Evolutionary conservation across 495 filamentous ascomycete genomes (phyloP), one percentile per base, ranked within the genome.

Genomic region (Daldinia childiae): DNA sequence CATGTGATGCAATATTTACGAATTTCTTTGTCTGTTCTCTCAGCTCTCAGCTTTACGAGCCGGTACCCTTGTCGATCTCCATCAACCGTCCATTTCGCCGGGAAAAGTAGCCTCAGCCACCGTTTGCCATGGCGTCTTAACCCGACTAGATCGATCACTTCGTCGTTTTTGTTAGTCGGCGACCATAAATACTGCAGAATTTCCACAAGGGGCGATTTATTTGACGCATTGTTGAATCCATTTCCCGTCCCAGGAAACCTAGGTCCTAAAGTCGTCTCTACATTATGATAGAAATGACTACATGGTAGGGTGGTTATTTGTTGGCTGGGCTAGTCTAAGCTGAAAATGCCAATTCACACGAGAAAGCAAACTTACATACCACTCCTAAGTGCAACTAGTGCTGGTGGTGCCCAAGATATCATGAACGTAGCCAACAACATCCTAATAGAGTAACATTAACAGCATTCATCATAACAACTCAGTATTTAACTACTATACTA

Each of bases 131-230:
- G 19, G n/a, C 29, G 15, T n/a, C n/a, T 17, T 57, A 57, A 51
- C 21, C 57, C 30, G 50, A 17, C 26, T 38, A 14, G 34, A 12
- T 45, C 61, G 5, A 29, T 30, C 43, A 29, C 48, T 27, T 54
- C 45, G 61, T 43, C 21, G n/a, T 58, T 38, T 54, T 72, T 58
- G 51, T 59, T 58, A 68, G 51, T 71, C 69, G 69, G 58, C 63
- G 58, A 67, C 62, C 69, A 71, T 50, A 59, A 66, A 66, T 67
- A 59, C 24, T 4, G 36, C 32, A 15, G 32, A 29, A 24, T 30
- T 50, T 48, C 38, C 24, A 19, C 24, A 32, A 41, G 26, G 17
- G 29, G 34, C 29, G 52, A 1, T 45, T 48, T 48, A 21, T 48
- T 17, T 45, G n/a, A 45, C 17, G 21, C 17, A 21, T 21, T 21